Base-by-base conservation (phyloP, 257 asterid species). In the Scutellaria baicalensis region DNA sequence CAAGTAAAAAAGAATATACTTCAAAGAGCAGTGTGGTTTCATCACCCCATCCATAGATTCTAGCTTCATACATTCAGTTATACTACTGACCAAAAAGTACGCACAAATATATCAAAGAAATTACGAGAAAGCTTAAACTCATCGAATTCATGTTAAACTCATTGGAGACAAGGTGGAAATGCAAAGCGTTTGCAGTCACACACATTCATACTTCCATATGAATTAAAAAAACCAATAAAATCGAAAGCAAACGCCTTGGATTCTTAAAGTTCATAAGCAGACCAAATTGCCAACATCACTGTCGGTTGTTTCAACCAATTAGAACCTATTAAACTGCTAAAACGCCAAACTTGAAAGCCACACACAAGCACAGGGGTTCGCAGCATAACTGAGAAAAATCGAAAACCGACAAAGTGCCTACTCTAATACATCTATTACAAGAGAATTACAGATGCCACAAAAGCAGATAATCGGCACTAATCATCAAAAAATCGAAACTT, bases 401-500 rank as follows among this genome's bases (percentile, higher is more conserved):
- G 8, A 54, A 33, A 43, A 36, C 4, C 11, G 33, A 48, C 31
- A 58, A 44, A 47, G 10, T 18, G 27, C 14, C 43, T 14, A 20
- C 66, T 59, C 65, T 44, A 61, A 62, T 57, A 39, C 10, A 31
- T 23, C 55, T 9, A 47, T 1, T 21, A 38, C 7, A 21, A 1
- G 60, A n/a, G 60, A 70, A 58, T 16, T 50, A 39, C 59, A 59
- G 27, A 48, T 23, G 63, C 61, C 10, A 36, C 49, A 43, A 14
- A 33, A 51, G 49, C 61, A 31, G 54, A 47, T 14, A 39, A 56
- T 27, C 33, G 33, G 12, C 47, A 13, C 39, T 59, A 33, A 44
- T 55, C 71, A 71, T 51, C 54, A 43, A n/a, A 45, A 65, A 55
- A 23, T 42, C 51, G 31, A 74, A 56, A 14, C 48, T 16, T 58